phyloP scores from a whole-genome alignment of 768 basidiomycete genomes.

The Mycena filopes region DNA sequence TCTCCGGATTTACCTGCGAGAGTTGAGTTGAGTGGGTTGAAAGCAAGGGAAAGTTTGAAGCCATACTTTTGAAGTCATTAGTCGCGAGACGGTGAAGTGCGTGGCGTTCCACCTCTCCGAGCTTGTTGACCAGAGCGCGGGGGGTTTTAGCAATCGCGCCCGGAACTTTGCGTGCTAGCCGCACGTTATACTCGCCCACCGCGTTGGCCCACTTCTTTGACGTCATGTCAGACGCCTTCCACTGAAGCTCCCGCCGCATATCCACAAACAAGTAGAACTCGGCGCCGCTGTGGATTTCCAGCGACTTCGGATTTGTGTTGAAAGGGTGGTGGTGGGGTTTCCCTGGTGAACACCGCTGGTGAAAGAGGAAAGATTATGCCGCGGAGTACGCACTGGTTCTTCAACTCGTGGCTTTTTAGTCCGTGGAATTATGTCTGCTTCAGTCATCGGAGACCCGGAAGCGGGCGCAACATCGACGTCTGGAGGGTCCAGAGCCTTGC shows the following conservation, averaged over 20 bases:
- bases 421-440: no score
- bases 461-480: no score
- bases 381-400: no score
- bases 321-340: no score
- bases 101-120: background rate
- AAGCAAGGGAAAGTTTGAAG: background rate
- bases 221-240: constrained; percentile 12
- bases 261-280: constrained; percentile 15
- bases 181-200: background rate
- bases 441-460: no score
- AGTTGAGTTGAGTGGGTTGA: no score
- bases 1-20: background rate
- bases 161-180: background rate
- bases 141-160: background rate
- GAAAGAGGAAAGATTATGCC: no score
- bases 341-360: no score
- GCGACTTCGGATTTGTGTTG: background rate
- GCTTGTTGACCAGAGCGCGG: background rate
- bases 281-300: background rate
- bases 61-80: background rate
- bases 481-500: no score
- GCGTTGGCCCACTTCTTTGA: constrained; percentile 9
- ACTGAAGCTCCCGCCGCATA: constrained; percentile 1
- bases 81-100: background rate
- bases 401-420: no score